These are phyloP conservation scores for Nicotiana sylvestris DNA, from an alignment of 257 asterid species.

Conservation along the genomic window DNA sequence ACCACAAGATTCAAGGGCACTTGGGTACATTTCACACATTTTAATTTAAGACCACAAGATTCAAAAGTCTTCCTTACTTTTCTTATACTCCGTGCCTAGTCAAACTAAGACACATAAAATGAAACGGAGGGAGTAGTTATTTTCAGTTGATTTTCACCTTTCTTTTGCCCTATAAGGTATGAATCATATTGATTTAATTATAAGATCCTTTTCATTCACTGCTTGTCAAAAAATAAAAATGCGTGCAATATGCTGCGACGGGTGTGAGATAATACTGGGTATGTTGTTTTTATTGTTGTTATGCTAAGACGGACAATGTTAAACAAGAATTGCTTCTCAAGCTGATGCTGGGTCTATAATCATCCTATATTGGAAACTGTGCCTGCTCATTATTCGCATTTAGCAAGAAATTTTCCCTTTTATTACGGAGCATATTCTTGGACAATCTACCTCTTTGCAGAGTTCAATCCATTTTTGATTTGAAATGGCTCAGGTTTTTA, in stretches of 20 bases:
- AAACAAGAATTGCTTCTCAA: not conserved
- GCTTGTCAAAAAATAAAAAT: not conserved
- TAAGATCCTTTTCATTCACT: not conserved
- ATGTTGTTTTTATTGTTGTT: too few species aligned
- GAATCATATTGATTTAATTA: not conserved
- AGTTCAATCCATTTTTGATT: slow-evolving; percentile 7
- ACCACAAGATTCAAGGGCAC: too few species aligned
- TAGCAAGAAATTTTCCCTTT: not conserved
- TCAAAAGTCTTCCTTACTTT: too few species aligned
- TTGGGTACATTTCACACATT: too few species aligned
- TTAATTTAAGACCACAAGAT: too few species aligned
- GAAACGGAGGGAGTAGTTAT: not conserved
- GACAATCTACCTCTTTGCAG: not conserved
- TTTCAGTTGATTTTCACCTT: not conserved
- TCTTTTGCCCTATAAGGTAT: not conserved
- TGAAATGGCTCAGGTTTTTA: slow-evolving; percentile 54
- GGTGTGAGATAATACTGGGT: too few species aligned
- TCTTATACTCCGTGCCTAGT: too few species aligned
- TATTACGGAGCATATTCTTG: not conserved
- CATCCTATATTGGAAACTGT: not conserved
- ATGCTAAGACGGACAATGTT: not conserved
- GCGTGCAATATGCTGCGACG: not conserved
- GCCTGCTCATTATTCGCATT: not conserved
- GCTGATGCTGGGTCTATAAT: not conserved
- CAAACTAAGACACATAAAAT: too few species aligned